A percentile compares a stretch with the other conserved stretches of the same genome.
Conservation (phyloP, 1,284 basidiomycete species). For the Salmacisia buchloeana region DNA sequence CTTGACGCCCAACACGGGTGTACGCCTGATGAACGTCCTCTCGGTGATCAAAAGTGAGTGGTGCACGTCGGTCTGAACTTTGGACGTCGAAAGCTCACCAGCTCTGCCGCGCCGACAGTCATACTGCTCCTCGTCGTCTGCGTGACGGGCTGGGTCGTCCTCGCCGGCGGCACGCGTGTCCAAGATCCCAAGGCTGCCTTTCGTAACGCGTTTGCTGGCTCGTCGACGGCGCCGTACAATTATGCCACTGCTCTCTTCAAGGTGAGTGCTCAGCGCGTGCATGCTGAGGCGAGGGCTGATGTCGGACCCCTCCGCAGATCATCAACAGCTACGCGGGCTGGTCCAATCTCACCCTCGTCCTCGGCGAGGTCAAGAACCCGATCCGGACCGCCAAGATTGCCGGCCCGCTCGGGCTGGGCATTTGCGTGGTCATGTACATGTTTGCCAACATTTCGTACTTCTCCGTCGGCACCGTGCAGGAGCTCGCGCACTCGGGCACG, state of each 20-base stretch:
- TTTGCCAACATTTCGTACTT: constrained; percentile 55
- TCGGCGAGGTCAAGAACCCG: constrained; percentile 57
- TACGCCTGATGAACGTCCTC: constrained; percentile 63
- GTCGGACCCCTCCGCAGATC: neutral
- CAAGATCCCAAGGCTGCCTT: constrained; percentile 55
- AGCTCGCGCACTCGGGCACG: constrained; percentile 55
- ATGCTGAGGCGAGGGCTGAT: neutral
- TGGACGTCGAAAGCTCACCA: neutral
- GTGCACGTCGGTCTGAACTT: neutral
- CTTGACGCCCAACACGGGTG: constrained; percentile 58
- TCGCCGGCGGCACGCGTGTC: constrained; percentile 52
- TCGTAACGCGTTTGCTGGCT: constrained; percentile 56
- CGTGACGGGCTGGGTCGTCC: constrained; percentile 57
- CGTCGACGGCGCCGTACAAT: constrained; percentile 52
- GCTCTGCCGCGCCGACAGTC: constrained; percentile 47
- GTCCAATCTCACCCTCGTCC: constrained; percentile 58
- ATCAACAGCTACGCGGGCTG: constrained; percentile 58
- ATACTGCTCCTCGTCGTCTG: constrained; percentile 59
- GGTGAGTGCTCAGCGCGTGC: neutral
- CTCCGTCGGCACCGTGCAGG: constrained; percentile 54
- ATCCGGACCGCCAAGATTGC: constrained; percentile 59
- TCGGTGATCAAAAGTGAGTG: constrained; percentile 58
- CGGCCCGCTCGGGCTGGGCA: constrained; percentile 57
- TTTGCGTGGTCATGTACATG: constrained; percentile 56
- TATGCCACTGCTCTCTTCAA: constrained; percentile 26